A percentile compares a stretch with the other conserved stretches of the same genome.
phyloP scores from a whole-genome alignment of 768 basidiomycete genomes.

The Hortiboletus flavorubellus region DNA sequence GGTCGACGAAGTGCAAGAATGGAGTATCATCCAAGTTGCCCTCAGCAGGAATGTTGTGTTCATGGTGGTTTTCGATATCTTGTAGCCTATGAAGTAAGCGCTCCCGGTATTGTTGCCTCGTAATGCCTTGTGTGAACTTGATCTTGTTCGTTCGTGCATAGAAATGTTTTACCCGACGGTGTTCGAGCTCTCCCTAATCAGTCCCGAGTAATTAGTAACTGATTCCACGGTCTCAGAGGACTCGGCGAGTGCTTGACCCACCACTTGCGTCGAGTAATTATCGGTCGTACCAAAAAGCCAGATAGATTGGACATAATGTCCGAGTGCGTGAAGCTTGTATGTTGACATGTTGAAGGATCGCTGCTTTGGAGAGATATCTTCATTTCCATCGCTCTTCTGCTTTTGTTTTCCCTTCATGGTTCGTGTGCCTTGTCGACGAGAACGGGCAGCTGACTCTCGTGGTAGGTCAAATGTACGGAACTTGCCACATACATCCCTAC shows the following conservation, averaged over 20 bases:
- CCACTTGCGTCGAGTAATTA: conserved; percentile 36
- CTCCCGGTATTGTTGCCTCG: conserved; percentile 18
- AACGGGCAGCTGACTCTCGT: conserved; percentile 25
- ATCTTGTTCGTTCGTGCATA: conserved; percentile 38
- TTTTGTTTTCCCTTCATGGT: too few relatives aligned
- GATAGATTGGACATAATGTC: conserved; percentile 13
- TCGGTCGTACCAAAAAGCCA: conserved; percentile 21
- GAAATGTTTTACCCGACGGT: conserved; percentile 35
- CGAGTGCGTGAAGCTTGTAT: conserved; percentile 18
- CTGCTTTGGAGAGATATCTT: not conserved
- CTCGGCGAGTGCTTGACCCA: conserved; percentile 9
- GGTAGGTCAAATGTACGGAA: conserved; percentile 33
- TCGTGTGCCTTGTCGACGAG: not conserved
- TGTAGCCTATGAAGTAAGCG: not conserved
- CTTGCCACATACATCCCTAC: conserved; percentile 10
- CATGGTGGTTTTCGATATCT: not conserved
- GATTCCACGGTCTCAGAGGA: too few relatives aligned
- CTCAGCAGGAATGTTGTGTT: too few relatives aligned
- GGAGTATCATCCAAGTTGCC: not conserved
- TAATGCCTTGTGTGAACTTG: conserved; percentile 29
- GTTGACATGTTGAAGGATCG: conserved; percentile 12
- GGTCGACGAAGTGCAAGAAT: conserved; percentile 2
- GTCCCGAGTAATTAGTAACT: too few relatives aligned
- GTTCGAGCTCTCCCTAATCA: conserved; percentile 32
- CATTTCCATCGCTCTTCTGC: not conserved